phyloP scores from a whole-genome alignment of 805 yeast species.

The Saturnispora hagleri region DNA sequence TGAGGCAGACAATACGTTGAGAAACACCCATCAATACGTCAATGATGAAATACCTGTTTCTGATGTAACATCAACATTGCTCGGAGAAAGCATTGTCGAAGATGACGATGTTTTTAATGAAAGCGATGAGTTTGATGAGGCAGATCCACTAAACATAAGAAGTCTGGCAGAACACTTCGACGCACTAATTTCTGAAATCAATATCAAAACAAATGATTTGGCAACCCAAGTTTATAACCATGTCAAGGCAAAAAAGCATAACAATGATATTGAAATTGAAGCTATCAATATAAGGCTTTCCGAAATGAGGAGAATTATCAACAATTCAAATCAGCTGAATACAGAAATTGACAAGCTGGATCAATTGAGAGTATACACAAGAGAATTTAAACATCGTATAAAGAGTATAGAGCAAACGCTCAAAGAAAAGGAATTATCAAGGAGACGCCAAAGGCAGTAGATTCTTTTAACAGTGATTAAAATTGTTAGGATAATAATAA shows the following conservation, averaged over 20 bases:
- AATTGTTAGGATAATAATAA: neutral
- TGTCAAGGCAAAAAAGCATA: slow-evolving; percentile 18
- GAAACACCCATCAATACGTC: neutral
- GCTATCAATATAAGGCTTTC: slow-evolving; percentile 16
- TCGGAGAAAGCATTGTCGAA: neutral
- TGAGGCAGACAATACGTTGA: neutral
- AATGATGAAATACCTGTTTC: neutral
- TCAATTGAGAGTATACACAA: slow-evolving; percentile 24
- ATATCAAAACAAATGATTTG: slow-evolving; percentile 41
- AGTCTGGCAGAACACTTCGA: slow-evolving; percentile 55
- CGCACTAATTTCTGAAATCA: slow-evolving; percentile 52
- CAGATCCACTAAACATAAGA: slow-evolving; percentile 57
- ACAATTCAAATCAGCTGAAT: slow-evolving; percentile 21
- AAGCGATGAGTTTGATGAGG: slow-evolving; percentile 17
- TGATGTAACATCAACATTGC: neutral
- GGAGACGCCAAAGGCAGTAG: neutral
- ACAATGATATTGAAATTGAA: slow-evolving; percentile 19
- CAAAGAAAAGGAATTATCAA: slow-evolving; percentile 7
- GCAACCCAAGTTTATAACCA: slow-evolving; percentile 23
- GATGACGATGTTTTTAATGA: slow-evolving; percentile 2
- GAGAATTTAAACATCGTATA: slow-evolving; percentile 24
- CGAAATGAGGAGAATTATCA: slow-evolving; percentile 14
- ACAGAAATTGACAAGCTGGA: slow-evolving; percentile 28
- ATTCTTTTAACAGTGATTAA: neutral
- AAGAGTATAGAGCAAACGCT: slow-evolving; percentile 16